phyloP scores from a whole-genome alignment of 148 eudicot genomes.

The Selenicereus undatus region DNA sequence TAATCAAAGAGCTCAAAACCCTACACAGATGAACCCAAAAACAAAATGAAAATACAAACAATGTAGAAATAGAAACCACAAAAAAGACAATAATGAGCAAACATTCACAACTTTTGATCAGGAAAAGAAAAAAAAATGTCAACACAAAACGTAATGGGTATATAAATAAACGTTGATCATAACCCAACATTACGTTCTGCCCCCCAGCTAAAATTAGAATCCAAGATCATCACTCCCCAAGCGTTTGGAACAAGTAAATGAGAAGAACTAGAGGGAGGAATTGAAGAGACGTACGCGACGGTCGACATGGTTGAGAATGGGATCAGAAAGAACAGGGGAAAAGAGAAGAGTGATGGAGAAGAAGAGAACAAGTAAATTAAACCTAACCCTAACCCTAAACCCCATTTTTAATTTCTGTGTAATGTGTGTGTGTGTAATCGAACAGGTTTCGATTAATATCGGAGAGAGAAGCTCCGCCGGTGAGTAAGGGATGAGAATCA shows the following conservation, averaged over 20 bases:
- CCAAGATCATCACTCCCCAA: conserved; percentile 12
- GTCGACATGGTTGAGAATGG: conserved; percentile 73
- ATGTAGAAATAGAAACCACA: neutral
- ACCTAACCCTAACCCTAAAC: conserved; percentile 19
- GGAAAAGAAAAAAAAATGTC: neutral
- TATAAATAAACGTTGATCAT: conserved; percentile 10
- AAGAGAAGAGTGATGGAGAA: conserved; percentile 29
- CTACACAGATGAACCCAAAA: neutral
- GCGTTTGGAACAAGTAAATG: neutral
- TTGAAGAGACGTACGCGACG: conserved; percentile 56
- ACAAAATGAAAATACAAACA: neutral
- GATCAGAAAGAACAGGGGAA: conserved; percentile 60
- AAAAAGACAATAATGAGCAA: neutral
- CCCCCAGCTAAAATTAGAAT: neutral
- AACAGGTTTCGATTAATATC: neutral
- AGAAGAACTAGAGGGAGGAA: neutral
- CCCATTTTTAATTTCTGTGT: neutral
- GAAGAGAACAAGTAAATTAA: conserved; percentile 27
- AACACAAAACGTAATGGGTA: neutral
- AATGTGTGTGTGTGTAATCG: neutral
- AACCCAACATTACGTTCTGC: conserved; percentile 1
- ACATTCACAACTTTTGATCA: neutral
- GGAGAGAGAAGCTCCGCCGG: neutral
- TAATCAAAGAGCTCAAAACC: neutral
- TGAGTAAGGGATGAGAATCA: neutral